These are phyloP conservation scores for Cornus suecica DNA, from an alignment of 148 eudicot species.

Conservation along the genomic window DNA sequence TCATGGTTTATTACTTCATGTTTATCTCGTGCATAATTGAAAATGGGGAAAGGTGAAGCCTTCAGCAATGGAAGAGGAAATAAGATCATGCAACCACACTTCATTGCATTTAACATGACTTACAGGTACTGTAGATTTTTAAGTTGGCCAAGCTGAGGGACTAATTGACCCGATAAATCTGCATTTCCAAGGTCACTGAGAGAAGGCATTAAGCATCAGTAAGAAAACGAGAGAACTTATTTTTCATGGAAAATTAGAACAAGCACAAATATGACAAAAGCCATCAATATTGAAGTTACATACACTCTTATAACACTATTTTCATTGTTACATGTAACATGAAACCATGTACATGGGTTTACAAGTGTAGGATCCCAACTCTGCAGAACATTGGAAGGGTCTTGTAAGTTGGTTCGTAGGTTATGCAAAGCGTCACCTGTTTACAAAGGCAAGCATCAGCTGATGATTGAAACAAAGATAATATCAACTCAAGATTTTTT, in stretches of 20 bases:
- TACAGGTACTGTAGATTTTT: slow-evolving; percentile 60
- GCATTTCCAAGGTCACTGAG: slow-evolving; percentile 68
- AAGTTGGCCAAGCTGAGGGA: slow-evolving; percentile 47
- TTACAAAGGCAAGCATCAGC: slow-evolving; percentile 16
- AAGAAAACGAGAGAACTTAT: neutral
- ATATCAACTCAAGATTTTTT: neutral
- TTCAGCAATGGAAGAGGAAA: neutral
- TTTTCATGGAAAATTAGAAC: neutral
- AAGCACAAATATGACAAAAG: neutral
- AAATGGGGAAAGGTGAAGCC: neutral
- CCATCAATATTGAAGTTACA: slow-evolving; percentile 9
- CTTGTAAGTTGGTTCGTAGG: slow-evolving; percentile 53
- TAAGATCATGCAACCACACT: neutral
- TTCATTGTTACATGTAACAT: slow-evolving; percentile 78
- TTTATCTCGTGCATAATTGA: too few species aligned
- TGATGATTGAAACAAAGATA: neutral
- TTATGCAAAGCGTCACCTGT: slow-evolving; percentile 81
- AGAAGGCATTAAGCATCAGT: slow-evolving; percentile 6
- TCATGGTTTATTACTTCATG: neutral
- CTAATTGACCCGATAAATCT: slow-evolving; percentile 52
- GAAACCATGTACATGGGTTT: slow-evolving; percentile 92
- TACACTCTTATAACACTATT: slow-evolving; percentile 74
- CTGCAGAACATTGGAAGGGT: slow-evolving; percentile 74
- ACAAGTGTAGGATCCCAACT: slow-evolving; percentile 95
- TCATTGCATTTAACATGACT: slow-evolving; percentile 16